Percentiles rank a stretch among this genome's conserved stretches.
Conservation (phyloP, 2,329 filamentous ascomycete species). For the Neonectria coccinea region DNA sequence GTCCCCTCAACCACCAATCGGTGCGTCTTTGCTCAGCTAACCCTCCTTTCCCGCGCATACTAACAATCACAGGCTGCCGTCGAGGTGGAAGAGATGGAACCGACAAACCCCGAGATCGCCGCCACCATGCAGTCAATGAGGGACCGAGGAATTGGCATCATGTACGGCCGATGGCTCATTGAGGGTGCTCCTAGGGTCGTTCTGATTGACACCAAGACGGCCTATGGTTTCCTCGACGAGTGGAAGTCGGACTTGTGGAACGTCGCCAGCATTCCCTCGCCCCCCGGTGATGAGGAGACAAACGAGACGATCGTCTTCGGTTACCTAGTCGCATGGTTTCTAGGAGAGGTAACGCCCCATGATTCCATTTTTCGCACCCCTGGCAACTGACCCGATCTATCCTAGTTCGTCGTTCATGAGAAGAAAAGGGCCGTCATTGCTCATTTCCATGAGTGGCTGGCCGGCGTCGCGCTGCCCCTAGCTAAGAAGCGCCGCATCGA, state of each 20-base stretch:
- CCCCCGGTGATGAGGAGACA: conserved; percentile 90
- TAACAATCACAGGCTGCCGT: conserved; percentile 79
- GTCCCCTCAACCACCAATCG: conserved; percentile 90
- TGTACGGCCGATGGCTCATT: conserved; percentile 98
- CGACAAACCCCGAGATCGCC: conserved; percentile 81
- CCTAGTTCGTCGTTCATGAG: conserved; percentile 91
- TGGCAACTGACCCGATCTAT: conserved; percentile 32
- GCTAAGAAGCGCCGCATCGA: conserved; percentile 96
- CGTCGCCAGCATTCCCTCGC: conserved; percentile 91
- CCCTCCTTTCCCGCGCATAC: conserved; percentile 5
- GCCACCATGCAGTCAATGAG: conserved; percentile 93
- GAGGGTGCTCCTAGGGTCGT: conserved; percentile 94
- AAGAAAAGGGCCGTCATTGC: conserved; percentile 93
- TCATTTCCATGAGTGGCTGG: conserved; percentile 99
- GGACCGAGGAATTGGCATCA: conserved; percentile 86
- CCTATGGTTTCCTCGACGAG: conserved; percentile 90
- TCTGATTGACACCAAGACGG: conserved; percentile 94
- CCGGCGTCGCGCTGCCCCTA: conserved; percentile 91
- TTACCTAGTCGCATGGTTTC: conserved; percentile 96
- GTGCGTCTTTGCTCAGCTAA: conserved; percentile 61
- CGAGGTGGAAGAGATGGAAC: conserved; percentile 93
- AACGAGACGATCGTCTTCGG: conserved; percentile 98
- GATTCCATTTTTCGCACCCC: neutral
- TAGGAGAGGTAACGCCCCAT: conserved; percentile 81
- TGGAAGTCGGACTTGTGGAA: conserved; percentile 99